A percentile compares a stretch with the other conserved stretches of the same genome.
phyloP scores from a whole-genome alignment of 2,329 filamentous ascomycete genomes.

The Sclerotinia subarctica region DNA sequence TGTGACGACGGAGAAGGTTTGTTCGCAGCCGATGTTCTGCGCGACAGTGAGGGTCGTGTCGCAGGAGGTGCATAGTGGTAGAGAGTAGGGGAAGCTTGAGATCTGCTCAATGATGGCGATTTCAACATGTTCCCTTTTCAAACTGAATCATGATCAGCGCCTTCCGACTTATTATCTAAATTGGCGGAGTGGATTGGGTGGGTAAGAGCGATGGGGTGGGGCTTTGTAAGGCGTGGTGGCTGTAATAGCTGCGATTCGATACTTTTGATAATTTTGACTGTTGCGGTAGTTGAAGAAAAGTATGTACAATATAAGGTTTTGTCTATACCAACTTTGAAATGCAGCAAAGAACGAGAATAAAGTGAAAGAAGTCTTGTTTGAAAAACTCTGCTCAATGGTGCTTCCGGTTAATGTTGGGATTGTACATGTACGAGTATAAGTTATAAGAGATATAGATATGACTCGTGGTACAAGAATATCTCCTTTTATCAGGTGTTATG shows the following conservation, averaged over 20 bases:
- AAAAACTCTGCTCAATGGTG: neutral
- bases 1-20: slow-evolving; percentile 23
- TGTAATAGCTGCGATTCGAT: slow-evolving; percentile 11
- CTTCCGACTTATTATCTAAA: slow-evolving; percentile 8
- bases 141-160: slow-evolving; percentile 27
- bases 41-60: slow-evolving; percentile 30
- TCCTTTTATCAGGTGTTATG: neutral
- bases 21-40: slow-evolving; percentile 30
- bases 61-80: slow-evolving; percentile 35
- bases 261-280: neutral
- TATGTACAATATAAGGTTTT: neutral
- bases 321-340: neutral
- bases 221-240: slow-evolving; percentile 3
- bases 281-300: neutral
- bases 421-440: no score
- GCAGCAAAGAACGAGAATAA: neutral
- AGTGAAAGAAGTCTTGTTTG: neutral
- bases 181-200: slow-evolving; percentile 19
- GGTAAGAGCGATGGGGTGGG: slow-evolving; percentile 17
- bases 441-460: neutral
- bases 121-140: slow-evolving; percentile 35
- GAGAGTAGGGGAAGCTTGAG: slow-evolving; percentile 33
- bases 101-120: slow-evolving; percentile 32
- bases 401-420: neutral
- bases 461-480: neutral